phyloP scores from a whole-genome alignment of 169 alveolate genomes.

The Hammondia hammondi region DNA sequence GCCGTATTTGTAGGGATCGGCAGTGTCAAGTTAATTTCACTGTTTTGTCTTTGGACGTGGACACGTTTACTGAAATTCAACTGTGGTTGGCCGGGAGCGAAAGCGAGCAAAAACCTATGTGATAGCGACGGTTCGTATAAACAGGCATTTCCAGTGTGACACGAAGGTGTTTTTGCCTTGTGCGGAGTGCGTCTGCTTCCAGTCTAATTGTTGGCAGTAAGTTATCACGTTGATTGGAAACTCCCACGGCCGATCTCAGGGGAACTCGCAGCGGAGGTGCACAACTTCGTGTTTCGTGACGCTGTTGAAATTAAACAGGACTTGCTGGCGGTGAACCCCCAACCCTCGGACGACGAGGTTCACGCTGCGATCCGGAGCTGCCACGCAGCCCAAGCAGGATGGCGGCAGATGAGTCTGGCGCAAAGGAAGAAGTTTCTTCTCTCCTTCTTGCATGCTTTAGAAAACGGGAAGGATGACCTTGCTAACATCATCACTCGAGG shows the following conservation, averaged over 20 bases:
- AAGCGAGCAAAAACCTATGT: neutral
- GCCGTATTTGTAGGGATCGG: too few species aligned
- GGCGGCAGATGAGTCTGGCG: conserved; percentile 80
- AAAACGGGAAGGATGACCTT: conserved; percentile 77
- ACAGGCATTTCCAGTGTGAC: too few species aligned
- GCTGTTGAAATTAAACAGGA: conserved; percentile 77
- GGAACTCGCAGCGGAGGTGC: conserved; percentile 14
- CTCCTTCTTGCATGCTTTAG: conserved; percentile 61
- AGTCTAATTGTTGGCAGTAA: neutral
- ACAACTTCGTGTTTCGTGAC: neutral
- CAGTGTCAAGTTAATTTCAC: too few species aligned
- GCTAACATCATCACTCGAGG: conserved; percentile 77
- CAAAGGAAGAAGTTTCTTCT: conserved; percentile 70
- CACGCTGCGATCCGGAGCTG: conserved; percentile 79
- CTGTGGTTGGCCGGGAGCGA: neutral
- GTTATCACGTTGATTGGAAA: neutral
- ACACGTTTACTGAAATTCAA: too few species aligned
- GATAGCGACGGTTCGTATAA: neutral
- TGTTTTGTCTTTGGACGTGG: too few species aligned
- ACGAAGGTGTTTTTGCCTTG: too few species aligned
- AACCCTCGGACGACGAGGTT: conserved; percentile 81
- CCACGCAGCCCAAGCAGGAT: conserved; percentile 77
- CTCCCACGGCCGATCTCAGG: neutral
- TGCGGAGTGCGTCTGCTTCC: neutral
- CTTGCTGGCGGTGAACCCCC: conserved; percentile 78